phyloP scores from a whole-genome alignment of 495 filamentous ascomycete species.

The Tuber borchii region DNA sequence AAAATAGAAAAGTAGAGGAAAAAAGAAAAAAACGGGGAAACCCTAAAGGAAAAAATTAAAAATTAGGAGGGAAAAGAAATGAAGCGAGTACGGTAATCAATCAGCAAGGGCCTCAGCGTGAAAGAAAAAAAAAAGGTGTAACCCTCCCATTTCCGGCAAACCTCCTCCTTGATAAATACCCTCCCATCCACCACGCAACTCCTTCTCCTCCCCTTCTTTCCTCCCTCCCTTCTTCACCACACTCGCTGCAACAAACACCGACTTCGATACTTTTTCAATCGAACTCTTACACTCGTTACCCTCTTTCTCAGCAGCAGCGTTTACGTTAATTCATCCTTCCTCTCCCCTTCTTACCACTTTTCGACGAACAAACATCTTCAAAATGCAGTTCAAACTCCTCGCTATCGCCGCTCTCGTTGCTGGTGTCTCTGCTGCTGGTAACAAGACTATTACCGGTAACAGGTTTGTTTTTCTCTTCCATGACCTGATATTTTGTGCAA shows the following conservation, averaged over 20 bases:
- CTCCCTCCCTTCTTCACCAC: slow-evolving; percentile 19
- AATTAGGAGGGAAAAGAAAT: neutral
- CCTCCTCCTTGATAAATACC: neutral
- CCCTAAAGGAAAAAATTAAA: neutral
- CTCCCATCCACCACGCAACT: slow-evolving; percentile 13
- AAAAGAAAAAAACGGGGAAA: neutral
- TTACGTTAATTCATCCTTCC: slow-evolving; percentile 9
- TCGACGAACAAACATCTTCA: slow-evolving; percentile 27
- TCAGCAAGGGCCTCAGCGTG: neutral
- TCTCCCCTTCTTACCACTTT: slow-evolving; percentile 15
- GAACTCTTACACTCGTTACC: slow-evolving; percentile 28
- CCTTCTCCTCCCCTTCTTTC: slow-evolving; percentile 7
- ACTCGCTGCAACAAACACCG: slow-evolving; percentile 20
- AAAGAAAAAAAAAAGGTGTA: neutral
- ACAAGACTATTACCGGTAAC: slow-evolving; percentile 13
- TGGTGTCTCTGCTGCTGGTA: slow-evolving; percentile 32
- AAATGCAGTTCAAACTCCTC: slow-evolving; percentile 42
- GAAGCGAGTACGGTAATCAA: neutral
- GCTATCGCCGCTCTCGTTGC: slow-evolving; percentile 39
- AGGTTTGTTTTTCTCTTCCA: slow-evolving; percentile 15
- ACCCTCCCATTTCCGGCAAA: neutral
- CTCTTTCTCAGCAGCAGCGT: slow-evolving; percentile 10
- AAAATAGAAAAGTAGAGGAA: neutral
- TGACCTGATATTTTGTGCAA: neutral
- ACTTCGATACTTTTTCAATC: slow-evolving; percentile 3